Evolutionary conservation across 257 asterid genomes (phyloP), one percentile per base, ranked within the genome.

Genomic region (Nicotiana undulata): DNA sequence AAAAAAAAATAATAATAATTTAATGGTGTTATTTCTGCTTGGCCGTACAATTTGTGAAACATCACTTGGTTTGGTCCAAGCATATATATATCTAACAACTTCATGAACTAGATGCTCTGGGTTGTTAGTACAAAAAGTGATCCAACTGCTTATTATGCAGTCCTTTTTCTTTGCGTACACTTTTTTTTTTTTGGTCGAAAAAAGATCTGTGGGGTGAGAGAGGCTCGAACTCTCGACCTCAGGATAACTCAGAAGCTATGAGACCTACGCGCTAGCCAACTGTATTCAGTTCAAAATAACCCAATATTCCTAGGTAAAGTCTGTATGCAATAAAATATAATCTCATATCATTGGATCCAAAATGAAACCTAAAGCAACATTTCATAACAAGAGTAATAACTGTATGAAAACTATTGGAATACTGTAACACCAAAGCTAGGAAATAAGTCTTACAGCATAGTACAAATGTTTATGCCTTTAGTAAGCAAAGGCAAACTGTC

Each of bases 201-300:
- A 34, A 34, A 34, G 40, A 34, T 34, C 7, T n/a, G 0, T 5
- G 10, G 56, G 76, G 56, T 68, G 76, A 20, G 56, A 68, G 56
- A 68, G 77, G 77, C 58, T 68, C 77, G 34, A 68, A 68, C 77
- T 68, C 63, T 75, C 61, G 64, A 75, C 63, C 60, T 75, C 63
- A 75, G 63, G 75, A 51, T 75, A 0, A 26, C 77, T 68, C 56
- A 82, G 86, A 64, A 87, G 93, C 95, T 94, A 93, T 92, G 96
- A 94, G 98, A 93, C 98, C 98, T 94, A 93, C 98, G 97, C 97
- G 97, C 97, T 93, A 94, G 92, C 97, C 98, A 91, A 94, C 97
- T 93, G 97, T 96, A 49, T 49, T 49, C 1, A 11, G 55, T 49
- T 11, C 17, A 12, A 0, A 10, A 49, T 49, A 49, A 49, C 0